Evolutionary conservation across 495 filamentous ascomycete genomes (phyloP).

Genomic region (Barbatosphaeria neglecta): DNA sequence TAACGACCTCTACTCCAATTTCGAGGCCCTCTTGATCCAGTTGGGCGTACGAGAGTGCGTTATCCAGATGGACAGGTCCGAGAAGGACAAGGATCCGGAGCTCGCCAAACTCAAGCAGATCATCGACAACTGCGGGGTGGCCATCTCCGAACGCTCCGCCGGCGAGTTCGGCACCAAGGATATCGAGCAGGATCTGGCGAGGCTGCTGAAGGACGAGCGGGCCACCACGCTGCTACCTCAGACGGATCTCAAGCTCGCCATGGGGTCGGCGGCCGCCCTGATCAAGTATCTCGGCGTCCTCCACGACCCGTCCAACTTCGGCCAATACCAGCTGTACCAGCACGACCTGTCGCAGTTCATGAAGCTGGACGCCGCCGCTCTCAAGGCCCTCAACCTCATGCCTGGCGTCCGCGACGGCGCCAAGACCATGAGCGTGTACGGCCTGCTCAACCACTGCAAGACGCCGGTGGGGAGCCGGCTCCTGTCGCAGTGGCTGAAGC

Average conservation of each 20-base stretch:
- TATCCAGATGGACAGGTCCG: slow-evolving; percentile 55
- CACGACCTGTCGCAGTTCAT: slow-evolving; percentile 96
- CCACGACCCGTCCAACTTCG: slow-evolving; percentile 86
- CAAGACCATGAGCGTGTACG: slow-evolving; percentile 96
- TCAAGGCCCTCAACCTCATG: slow-evolving; percentile 94
- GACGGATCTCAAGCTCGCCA: slow-evolving; percentile 90
- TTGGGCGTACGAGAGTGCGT: slow-evolving; percentile 91
- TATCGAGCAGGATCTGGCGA: slow-evolving; percentile 88
- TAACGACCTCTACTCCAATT: slow-evolving; percentile 97
- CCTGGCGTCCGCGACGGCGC: slow-evolving; percentile 86
- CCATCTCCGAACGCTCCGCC: slow-evolving; percentile 63
- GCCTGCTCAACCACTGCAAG: slow-evolving; percentile 94
- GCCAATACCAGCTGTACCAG: slow-evolving; percentile 93
- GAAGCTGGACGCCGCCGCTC: slow-evolving; percentile 92
- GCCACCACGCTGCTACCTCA: slow-evolving; percentile 69
- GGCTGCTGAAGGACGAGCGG: slow-evolving; percentile 76
- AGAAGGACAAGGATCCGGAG: slow-evolving; percentile 74
- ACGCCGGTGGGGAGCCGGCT: slow-evolving; percentile 85
- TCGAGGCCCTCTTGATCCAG: slow-evolving; percentile 92
- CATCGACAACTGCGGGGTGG: slow-evolving; percentile 83
- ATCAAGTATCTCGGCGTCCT: slow-evolving; percentile 93
- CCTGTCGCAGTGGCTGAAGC: slow-evolving; percentile 94
- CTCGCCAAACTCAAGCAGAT: slow-evolving; percentile 77
- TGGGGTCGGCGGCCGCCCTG: slow-evolving; percentile 86
- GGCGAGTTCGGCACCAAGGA: slow-evolving; percentile 81